Conservation (phyloP, 306 rosid species). For the Gastrolobium villosum region DNA sequence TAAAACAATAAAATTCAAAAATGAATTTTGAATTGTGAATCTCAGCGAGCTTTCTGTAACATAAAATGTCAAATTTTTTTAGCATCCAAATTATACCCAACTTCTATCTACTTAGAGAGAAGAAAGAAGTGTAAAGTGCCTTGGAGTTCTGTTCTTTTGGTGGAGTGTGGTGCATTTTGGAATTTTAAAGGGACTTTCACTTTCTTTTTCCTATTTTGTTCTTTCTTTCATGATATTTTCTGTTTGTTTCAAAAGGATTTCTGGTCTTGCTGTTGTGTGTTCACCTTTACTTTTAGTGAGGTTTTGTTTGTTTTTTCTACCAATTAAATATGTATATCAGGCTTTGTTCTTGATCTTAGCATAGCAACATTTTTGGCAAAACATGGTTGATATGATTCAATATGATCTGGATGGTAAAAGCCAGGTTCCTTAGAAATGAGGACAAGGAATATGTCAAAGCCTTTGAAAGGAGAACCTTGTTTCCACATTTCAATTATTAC, state of each 20-base stretch:
- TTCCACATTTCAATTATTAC: not conserved
- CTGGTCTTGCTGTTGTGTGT: not conserved
- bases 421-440: not conserved
- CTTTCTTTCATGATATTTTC: conserved; percentile 11
- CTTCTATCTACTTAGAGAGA: not conserved
- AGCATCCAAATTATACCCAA: not conserved
- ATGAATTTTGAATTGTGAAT: conserved; percentile 15
- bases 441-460: conserved; percentile 23
- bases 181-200: not conserved
- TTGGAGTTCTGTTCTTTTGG: not conserved
- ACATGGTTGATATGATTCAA: not conserved
- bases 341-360: conserved; percentile 4
- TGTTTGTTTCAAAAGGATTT: conserved; percentile 1
- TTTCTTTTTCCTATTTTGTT: conserved; percentile 24
- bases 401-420: not conserved
- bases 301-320: not conserved
- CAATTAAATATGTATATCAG: conserved; percentile 4
- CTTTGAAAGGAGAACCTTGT: not conserved
- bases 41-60: not conserved
- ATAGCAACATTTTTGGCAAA: not conserved
- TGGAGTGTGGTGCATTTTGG: not conserved
- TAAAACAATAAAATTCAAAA: conserved; percentile 14
- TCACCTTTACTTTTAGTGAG: not conserved
- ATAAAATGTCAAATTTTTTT: conserved; percentile 33
- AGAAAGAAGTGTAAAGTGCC: not conserved